Base-by-base conservation (phyloP, 129 eudicot genomes). In the Pittosporum tobira region DNA sequence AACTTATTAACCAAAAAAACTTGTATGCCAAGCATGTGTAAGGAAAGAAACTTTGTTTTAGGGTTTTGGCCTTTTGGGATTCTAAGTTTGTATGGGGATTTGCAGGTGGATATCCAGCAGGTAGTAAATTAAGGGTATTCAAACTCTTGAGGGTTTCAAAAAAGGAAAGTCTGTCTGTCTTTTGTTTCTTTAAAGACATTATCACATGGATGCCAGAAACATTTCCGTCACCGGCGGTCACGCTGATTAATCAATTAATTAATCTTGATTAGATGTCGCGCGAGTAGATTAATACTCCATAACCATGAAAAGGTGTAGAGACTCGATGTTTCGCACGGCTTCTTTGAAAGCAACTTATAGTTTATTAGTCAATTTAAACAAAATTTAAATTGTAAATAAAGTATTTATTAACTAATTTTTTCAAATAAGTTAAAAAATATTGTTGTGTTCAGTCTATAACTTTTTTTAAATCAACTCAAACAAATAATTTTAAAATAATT, bases 141-240 rank as follows among this genome's bases (percentile, higher is more conserved):
- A 61, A 61, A 62, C 42, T 49, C 42, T 49, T 28, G 6, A 51
- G 53, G 45, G 40, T 26, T 62, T 62, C 44, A 5, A 19, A 43
- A 65, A 65, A 65, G 19, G 55, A 2, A 43, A 43, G 19, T 26
- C 6, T 27, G 46, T 26, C 40, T 15, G 20, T 21, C 62, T 56
- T 55, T 53, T n/a, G n/a, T 50, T 24, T 37, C 61, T 22, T n/a
- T n/a, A n/a, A n/a, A 65, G 71, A 43, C 52, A 65, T 23, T 1
- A 10, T 22, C 71, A 65, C 71, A 42, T 65, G 62, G 36, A 40
- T 24, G 43, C 54, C 51, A 26, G 26, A 25, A 51, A 51, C 34
- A 25, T 51, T 25, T 26, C 57, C 57, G 57, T 16, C 36, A 25
- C 57, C 31, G 28, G 26, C 57, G 57, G 57, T 1, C 57, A 51